Evolutionary conservation across 345 rosid species (phyloP), one percentile per base, ranked within the genome.

Genomic region (Gossypium anomalum): DNA sequence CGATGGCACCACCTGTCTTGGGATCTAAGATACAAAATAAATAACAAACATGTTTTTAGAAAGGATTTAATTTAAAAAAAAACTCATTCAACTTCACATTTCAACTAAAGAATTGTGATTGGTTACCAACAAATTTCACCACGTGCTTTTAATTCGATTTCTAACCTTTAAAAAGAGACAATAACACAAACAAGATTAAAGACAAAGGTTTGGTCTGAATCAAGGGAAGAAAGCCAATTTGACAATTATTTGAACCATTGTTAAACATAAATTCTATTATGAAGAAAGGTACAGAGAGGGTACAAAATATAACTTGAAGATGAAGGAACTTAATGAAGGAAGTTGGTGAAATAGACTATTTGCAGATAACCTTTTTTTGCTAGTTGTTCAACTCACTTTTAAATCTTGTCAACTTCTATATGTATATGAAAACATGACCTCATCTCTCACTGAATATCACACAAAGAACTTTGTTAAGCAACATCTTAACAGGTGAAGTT

Each of bases 21-120:
- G 68, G 68, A 64, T 64, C 68, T 2, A 64, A 64, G 68, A n/a
- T 41, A 38, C 49, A 64, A 64, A 64, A 41, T 25, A 27, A 57
- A 57, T 22, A 57, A 57, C 29, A 57, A 10, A 57, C 3, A 5
- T 47, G 6, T 12, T 13, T 60, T 14, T 2, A n/a, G 12, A 65
- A 12, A 49, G 51, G 14, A 41, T 27, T 65, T 3, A 48, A 48
- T 48, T 48, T 4, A 0, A 4, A 29, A 34, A 27, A 41, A 6
- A 34, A 17, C 1, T 63, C 45, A 38, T 38, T 15, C 17, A 19
- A 9, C 34, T 66, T 10, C 70, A 10, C 34, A 20, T 44, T 20
- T 19, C 29, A 44, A 25, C 20, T 51, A 0, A 69, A 20, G 45
- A 23, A 25, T 1, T 17, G 43, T 13, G 71, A 67, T 45, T 45